Percentiles rank a stretch among this genome's conserved stretches.
These are phyloP conservation scores for Neofusicoccum umdonicola DNA, from an alignment of 2,329 filamentous ascomycete genomes.

Conservation along the genomic window DNA sequence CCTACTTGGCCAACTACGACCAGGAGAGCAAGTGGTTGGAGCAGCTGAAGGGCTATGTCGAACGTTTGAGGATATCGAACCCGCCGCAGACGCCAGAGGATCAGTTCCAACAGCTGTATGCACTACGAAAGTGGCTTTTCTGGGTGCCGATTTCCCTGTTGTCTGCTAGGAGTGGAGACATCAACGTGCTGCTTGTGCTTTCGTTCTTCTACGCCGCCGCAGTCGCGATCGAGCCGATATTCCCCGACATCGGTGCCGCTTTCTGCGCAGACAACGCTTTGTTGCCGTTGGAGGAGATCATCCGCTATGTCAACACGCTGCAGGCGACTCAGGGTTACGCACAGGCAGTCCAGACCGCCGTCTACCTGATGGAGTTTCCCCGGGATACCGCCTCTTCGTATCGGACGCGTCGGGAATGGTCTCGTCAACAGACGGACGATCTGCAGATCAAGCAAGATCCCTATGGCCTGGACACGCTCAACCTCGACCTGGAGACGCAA, in stretches of 20 bases:
- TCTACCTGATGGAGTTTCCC: slow-evolving; percentile 47
- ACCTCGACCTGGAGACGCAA: slow-evolving; percentile 39
- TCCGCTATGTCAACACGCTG: slow-evolving; percentile 68
- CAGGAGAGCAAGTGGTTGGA: slow-evolving; percentile 49
- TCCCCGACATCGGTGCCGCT: slow-evolving; percentile 84
- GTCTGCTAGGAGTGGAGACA: slow-evolving; percentile 71
- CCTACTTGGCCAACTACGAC: slow-evolving; percentile 44
- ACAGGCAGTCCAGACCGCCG: slow-evolving; percentile 42
- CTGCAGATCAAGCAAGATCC: slow-evolving; percentile 33
- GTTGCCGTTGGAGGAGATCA: slow-evolving; percentile 81
- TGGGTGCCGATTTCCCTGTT: slow-evolving; percentile 88
- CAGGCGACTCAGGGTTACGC: slow-evolving; percentile 46
- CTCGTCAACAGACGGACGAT: slow-evolving; percentile 35
- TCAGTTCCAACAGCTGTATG: slow-evolving; percentile 86
- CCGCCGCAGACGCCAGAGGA: slow-evolving; percentile 62
- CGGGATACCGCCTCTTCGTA: slow-evolving; percentile 43
- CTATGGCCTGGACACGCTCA: slow-evolving; percentile 38
- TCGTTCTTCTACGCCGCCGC: slow-evolving; percentile 90
- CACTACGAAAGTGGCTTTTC: slow-evolving; percentile 88
- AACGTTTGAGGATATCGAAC: slow-evolving; percentile 41
- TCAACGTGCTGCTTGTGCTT: slow-evolving; percentile 76
- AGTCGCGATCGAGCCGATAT: slow-evolving; percentile 83
- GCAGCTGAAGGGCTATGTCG: slow-evolving; percentile 48
- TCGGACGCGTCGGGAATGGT: slow-evolving; percentile 41
- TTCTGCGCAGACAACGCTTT: slow-evolving; percentile 71